phyloP scores from a whole-genome alignment of 202 grass and related monocot species.

The Carex arenaria region DNA sequence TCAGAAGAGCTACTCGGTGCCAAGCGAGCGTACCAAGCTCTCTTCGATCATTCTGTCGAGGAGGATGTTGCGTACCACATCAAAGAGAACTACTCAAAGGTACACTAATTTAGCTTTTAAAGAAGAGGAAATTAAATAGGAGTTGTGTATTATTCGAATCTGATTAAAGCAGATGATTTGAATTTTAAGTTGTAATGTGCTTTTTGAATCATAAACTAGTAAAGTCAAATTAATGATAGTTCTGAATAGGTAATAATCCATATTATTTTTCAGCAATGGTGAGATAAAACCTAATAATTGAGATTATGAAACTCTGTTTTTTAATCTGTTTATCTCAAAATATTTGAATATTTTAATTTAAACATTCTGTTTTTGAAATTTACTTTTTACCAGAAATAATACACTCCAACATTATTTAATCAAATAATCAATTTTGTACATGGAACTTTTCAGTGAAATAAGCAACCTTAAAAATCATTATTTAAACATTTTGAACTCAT shows the following conservation, averaged over 20 bases:
- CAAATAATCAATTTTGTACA: neutral
- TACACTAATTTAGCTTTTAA: neutral
- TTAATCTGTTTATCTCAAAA: neutral
- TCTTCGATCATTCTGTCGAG: conserved; percentile 71
- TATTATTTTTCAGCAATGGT: too few species aligned
- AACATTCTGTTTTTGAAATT: neutral
- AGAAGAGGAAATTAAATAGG: neutral
- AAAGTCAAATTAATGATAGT: too few species aligned
- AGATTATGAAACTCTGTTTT: neutral
- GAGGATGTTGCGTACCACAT: conserved; percentile 74
- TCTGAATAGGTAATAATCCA: too few species aligned
- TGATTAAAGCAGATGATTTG: too few species aligned
- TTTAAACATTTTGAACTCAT: neutral
- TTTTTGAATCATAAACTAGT: too few species aligned
- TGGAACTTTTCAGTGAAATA: neutral
- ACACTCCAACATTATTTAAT: neutral
- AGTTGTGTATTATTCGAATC: too few species aligned
- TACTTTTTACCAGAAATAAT: neutral
- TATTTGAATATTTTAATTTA: neutral
- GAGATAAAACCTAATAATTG: too few species aligned
- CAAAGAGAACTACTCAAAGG: conserved; percentile 45
- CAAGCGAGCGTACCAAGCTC: conserved; percentile 61
- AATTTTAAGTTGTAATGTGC: neutral
- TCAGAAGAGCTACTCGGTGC: conserved; percentile 70
- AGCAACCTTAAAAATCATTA: neutral